Conservation (phyloP, 129 eudicot genomes). For the Scalesia atractyloides region DNA sequence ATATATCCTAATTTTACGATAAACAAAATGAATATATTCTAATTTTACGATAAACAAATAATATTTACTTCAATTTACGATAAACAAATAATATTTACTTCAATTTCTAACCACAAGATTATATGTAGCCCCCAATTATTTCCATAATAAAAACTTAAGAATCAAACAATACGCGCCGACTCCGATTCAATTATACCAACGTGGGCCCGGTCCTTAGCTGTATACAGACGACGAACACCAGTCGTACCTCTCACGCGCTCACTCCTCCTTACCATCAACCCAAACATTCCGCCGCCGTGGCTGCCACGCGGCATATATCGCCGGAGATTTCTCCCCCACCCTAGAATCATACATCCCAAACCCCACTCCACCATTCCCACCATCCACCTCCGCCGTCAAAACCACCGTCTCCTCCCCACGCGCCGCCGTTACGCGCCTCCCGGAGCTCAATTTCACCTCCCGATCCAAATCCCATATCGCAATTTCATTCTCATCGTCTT, state of each 20-base stretch:
- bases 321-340: constrained; percentile 44
- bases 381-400: constrained; percentile 41
- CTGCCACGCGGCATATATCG: constrained; percentile 59
- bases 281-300: constrained; percentile 32
- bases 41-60: background rate
- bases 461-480: constrained; percentile 50
- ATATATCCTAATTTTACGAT: background rate
- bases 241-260: constrained; percentile 19
- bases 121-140: constrained; percentile 24
- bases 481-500: constrained; percentile 52
- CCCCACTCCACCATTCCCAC: constrained; percentile 33
- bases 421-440: constrained; percentile 24
- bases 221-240: constrained; percentile 3
- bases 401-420: constrained; percentile 35
- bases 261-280: constrained; percentile 37
- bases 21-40: background rate
- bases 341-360: constrained; percentile 55
- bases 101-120: constrained; percentile 3
- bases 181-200: constrained; percentile 10
- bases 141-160: constrained; percentile 26
- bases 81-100: background rate
- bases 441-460: constrained; percentile 32
- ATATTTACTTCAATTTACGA: no score
- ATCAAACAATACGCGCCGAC: constrained; percentile 26
- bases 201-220: constrained; percentile 6